Evolutionary conservation across 1,284 basidiomycete genomes (phyloP).

Genomic region (Leccinum subrobustum): DNA sequence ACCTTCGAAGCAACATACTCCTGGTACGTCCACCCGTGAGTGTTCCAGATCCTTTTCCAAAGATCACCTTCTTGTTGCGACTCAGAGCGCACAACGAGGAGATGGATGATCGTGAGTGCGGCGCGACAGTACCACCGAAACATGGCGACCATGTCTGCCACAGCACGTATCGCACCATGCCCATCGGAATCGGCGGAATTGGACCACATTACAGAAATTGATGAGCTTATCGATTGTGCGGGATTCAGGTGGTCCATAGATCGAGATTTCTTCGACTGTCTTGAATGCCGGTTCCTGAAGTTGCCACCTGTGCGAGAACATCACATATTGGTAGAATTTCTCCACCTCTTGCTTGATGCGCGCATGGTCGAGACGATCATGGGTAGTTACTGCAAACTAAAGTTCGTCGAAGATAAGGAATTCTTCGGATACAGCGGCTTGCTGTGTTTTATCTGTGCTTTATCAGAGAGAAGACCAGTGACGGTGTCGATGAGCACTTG

Average conservation of each 20-base stretch:
- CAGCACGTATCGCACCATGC: slow-evolving; percentile 9
- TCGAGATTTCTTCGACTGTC: background rate
- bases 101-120: slow-evolving; percentile 8
- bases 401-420: slow-evolving; percentile 1
- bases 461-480: background rate
- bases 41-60: background rate
- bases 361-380: background rate
- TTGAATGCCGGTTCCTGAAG: slow-evolving; percentile 5
- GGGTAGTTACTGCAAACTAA: background rate
- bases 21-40: slow-evolving; percentile 12
- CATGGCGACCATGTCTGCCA: slow-evolving; percentile 11
- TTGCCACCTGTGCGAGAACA: slow-evolving; percentile 18
- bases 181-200: slow-evolving; percentile 1
- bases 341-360: slow-evolving; percentile 10
- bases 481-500: background rate
- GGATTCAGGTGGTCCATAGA: slow-evolving; percentile 4
- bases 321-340: slow-evolving; percentile 8
- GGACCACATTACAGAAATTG: slow-evolving; percentile 4
- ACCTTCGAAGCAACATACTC: slow-evolving; percentile 7
- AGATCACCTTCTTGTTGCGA: background rate
- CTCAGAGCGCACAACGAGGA: background rate
- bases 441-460: background rate
- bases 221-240: slow-evolving; percentile 1
- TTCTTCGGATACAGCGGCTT: background rate
- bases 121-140: slow-evolving; percentile 10